Evolutionary conservation across 1,139 yeast genomes (phyloP).

Genomic region (Yamadazyma jaroonii): DNA sequence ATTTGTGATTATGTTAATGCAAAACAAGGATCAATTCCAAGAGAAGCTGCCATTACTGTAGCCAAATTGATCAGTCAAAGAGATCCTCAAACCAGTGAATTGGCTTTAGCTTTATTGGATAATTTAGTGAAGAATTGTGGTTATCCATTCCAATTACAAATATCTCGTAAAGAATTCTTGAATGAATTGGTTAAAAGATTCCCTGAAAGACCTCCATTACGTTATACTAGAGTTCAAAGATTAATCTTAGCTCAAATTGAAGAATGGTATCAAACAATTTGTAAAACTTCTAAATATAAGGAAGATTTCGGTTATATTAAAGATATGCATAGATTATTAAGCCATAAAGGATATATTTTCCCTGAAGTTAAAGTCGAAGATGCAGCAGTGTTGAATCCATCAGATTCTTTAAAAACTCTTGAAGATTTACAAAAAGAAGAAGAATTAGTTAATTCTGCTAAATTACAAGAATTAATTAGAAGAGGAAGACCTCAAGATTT

Average conservation of each 20-base stretch:
- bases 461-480: slow-evolving; percentile 90
- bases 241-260: slow-evolving; percentile 86
- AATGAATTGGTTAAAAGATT: slow-evolving; percentile 90
- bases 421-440: slow-evolving; percentile 93
- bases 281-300: slow-evolving; percentile 84
- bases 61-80: slow-evolving; percentile 80
- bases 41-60: slow-evolving; percentile 92
- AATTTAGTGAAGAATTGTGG: slow-evolving; percentile 97
- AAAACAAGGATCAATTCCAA: slow-evolving; percentile 85
- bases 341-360: slow-evolving; percentile 85
- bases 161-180: slow-evolving; percentile 89
- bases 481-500: slow-evolving; percentile 95
- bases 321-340: slow-evolving; percentile 90
- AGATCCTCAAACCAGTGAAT: slow-evolving; percentile 73
- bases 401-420: slow-evolving; percentile 82
- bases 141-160: slow-evolving; percentile 92
- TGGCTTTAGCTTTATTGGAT: slow-evolving; percentile 64
- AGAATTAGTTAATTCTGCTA: slow-evolving; percentile 88
- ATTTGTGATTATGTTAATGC: slow-evolving; percentile 92
- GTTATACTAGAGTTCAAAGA: slow-evolving; percentile 80
- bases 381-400: slow-evolving; percentile 91
- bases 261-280: slow-evolving; percentile 96
- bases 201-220: slow-evolving; percentile 91
- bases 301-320: slow-evolving; percentile 90
- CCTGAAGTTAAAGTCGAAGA: slow-evolving; percentile 91